Evolutionary conservation across 1,139 yeast species (phyloP).

Genomic region (Candida tropicalis): DNA sequence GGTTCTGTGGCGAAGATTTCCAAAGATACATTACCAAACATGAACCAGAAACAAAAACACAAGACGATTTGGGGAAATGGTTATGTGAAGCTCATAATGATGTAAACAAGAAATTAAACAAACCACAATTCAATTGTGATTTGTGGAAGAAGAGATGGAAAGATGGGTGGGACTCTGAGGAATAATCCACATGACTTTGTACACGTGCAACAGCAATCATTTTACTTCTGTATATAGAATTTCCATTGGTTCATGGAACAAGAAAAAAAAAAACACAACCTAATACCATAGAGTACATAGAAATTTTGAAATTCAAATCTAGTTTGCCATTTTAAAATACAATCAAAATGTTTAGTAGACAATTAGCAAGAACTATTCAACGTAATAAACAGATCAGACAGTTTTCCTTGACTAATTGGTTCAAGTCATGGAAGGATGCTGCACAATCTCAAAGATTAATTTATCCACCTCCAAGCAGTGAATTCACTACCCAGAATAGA

Average conservation of each 20-base stretch:
- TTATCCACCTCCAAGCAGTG: conserved; percentile 44
- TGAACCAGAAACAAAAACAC: conserved; percentile 68
- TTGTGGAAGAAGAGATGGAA: conserved; percentile 95
- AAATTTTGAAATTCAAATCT: no score
- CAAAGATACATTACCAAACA: conserved; percentile 58
- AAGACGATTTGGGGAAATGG: conserved; percentile 88
- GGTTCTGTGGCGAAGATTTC: conserved; percentile 92
- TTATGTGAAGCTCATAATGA: conserved; percentile 93
- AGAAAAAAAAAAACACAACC: neutral
- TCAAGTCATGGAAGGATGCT: conserved; percentile 17
- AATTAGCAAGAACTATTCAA: conserved; percentile 12
- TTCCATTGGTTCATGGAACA: neutral
- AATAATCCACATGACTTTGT: conserved; percentile 3
- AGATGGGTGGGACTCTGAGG: conserved; percentile 42
- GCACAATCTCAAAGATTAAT: conserved; percentile 25
- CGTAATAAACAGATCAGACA: conserved; percentile 21
- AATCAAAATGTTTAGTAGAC: conserved; percentile 14
- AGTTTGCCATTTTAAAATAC: neutral
- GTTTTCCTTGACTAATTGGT: conserved; percentile 18
- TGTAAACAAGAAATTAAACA: conserved; percentile 82
- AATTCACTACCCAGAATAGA: conserved; percentile 43
- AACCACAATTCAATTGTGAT: conserved; percentile 81
- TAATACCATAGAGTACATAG: neutral
- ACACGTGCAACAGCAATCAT: conserved; percentile 3
- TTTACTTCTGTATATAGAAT: conserved; percentile 7